Base-by-base conservation (phyloP, 2,329 filamentous ascomycete genomes). In the Elsinoe ampelina region DNA sequence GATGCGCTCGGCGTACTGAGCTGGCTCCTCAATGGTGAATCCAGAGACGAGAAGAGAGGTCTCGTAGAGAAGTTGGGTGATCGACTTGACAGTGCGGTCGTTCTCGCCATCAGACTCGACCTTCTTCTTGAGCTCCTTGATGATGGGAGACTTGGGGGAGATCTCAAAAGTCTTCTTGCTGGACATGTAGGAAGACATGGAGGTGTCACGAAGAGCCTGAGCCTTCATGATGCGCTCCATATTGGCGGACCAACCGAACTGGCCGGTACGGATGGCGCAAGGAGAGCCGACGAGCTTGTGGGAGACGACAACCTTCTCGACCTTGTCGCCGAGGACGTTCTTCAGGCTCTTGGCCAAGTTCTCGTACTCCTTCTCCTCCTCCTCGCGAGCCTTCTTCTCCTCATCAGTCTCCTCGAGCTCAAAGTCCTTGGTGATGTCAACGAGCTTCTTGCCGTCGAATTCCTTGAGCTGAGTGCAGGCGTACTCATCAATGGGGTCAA, bases 201-300 rank as follows among this genome's bases (percentile, higher is more conserved):
- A 96, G 66, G 93, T 98, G 80, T 98, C 93, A 80, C 93, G 93
- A 70, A 98, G 92, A 71, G 93, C 93, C 82, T 98, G 93, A 26
- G 93, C 93, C 87, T 98, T 98, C 93, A 98, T 98, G 85, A 98
- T 98, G 82, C 93, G 93, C 84, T 98, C 93, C 93, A 98, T 98
- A 85, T 98, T 98, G 73, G 93, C 93, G 58, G 92, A 97, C 93
- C 93, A 98, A 78, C 93, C 93, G 76, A 98, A 98, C 80, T 97
- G 93, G 71, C 93, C 93, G 66, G 93, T 98, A 76, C 93, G 92
- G 82, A 98, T 97, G 73, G 93, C 93, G 77, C 93, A 97, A 71
- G 93, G 93, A 63, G 93, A 83, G 72, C 87, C 87, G 67, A 87
- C 84, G 60, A 98, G 85, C 86, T 97, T 97, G 87, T 97, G 89